Conservation (phyloP, 306 rosid genomes). For the Spatholobus suberectus region DNA sequence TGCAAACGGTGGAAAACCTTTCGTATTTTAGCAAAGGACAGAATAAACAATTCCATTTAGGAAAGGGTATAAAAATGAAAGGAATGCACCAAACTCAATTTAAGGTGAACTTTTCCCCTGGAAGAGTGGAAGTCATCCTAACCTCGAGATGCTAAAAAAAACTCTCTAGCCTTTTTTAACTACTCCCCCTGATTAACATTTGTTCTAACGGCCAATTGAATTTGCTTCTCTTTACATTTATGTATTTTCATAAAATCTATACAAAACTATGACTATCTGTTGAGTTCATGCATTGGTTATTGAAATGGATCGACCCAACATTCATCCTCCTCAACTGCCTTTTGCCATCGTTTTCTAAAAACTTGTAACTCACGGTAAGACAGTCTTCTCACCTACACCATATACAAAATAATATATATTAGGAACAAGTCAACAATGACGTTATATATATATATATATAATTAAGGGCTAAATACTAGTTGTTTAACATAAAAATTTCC, state of each 20-base stretch:
- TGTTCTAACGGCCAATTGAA: background rate
- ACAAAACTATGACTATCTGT: background rate
- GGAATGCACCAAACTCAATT: no score
- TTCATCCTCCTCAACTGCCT: conserved; percentile 41
- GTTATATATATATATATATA: background rate
- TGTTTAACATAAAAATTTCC: background rate
- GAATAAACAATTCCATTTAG: no score
- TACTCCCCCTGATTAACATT: background rate
- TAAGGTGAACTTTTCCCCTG: no score
- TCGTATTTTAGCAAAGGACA: no score
- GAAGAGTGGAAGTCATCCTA: no score
- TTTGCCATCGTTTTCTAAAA: conserved; percentile 45
- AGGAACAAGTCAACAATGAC: background rate
- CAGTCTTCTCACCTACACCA: conserved; percentile 47
- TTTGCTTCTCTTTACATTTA: conserved; percentile 14
- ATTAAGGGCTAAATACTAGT: background rate
- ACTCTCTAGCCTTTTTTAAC: no score
- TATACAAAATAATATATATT: background rate
- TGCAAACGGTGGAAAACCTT: no score
- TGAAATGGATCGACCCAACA: conserved; percentile 49
- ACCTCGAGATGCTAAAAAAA: no score
- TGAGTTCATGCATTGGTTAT: background rate
- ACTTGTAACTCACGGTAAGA: conserved; percentile 37
- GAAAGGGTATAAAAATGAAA: no score
- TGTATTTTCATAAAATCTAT: background rate